Conservation (phyloP, 2,329 filamentous ascomycete species). For the Chlorencoelia australis region DNA sequence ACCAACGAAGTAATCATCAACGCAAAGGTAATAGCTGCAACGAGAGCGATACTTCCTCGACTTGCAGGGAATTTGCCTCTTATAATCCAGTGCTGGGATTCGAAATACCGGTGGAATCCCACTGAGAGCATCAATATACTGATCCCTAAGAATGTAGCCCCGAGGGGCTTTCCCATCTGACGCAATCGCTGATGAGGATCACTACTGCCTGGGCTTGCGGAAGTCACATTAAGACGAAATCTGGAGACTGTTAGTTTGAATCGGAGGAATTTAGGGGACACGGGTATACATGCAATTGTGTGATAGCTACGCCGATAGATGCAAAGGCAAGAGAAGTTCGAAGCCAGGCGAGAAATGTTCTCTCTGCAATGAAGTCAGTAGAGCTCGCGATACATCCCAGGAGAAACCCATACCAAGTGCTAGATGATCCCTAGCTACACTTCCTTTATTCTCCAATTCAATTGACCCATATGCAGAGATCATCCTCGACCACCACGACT, state of each 20-base stretch:
- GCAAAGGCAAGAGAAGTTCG: constrained; percentile 74
- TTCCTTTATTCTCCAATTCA: constrained; percentile 78
- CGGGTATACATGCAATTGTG: constrained; percentile 46
- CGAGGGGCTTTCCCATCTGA: constrained; percentile 62
- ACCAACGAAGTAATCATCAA: constrained; percentile 52
- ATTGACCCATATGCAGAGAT: constrained; percentile 40
- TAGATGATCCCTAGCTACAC: constrained; percentile 72
- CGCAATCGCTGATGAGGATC: constrained; percentile 37
- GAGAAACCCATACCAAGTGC: constrained; percentile 51
- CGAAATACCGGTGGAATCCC: constrained; percentile 70
- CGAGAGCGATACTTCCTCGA: constrained; percentile 61
- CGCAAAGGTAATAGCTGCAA: constrained; percentile 53
- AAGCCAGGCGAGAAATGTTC: constrained; percentile 79
- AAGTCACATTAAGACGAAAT: constrained; percentile 67
- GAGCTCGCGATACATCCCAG: constrained; percentile 5
- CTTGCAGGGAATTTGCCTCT: constrained; percentile 71
- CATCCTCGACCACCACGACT: constrained; percentile 43
- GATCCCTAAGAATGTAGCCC: constrained; percentile 66
- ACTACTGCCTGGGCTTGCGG: constrained; percentile 12
- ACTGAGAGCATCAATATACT: constrained; percentile 65
- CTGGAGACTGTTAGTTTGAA: constrained; percentile 3
- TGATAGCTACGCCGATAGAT: constrained; percentile 73
- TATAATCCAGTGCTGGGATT: constrained; percentile 71
- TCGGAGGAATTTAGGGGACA: neutral
- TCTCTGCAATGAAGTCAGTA: constrained; percentile 41